These are phyloP conservation scores for Luzula sylvatica DNA, from an alignment of 176 grass and related monocot species.

Conservation along the genomic window DNA sequence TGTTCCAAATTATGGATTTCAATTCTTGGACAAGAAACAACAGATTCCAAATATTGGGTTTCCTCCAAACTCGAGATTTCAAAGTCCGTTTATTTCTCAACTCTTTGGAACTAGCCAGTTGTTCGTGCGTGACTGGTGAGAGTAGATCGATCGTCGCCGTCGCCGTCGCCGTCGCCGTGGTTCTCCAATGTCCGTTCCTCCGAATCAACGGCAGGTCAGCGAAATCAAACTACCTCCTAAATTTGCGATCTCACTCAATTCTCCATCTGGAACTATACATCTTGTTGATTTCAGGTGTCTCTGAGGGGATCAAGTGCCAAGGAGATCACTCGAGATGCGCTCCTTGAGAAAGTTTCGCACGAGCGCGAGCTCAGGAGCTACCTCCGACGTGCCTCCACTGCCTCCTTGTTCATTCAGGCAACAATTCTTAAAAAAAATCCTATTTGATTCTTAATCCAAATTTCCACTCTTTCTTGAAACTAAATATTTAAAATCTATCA, in stretches of 20 bases:
- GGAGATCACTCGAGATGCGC: slow-evolving; percentile 86
- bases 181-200: slow-evolving; percentile 7
- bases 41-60: no score
- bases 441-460: background rate
- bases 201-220: slow-evolving; percentile 1
- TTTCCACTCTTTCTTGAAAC: slow-evolving; percentile 5
- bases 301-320: slow-evolving; percentile 71
- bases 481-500: slow-evolving; percentile 22
- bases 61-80: no score
- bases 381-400: slow-evolving; percentile 56
- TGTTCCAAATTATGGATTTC: no score
- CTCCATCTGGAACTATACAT: background rate
- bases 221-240: background rate
- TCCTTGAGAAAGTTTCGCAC: slow-evolving; percentile 83
- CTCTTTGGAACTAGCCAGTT: no score
- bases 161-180: background rate
- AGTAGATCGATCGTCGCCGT: background rate
- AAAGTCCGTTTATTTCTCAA: no score
- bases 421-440: background rate
- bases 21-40: no score
- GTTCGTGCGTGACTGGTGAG: no score
- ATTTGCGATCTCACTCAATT: background rate
- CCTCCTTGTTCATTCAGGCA: slow-evolving; percentile 73
- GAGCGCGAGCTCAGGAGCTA: slow-evolving; percentile 78
- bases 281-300: slow-evolving; percentile 41